These are phyloP conservation scores for Cladosporium sphaerospermum DNA, from an alignment of 2,329 filamentous ascomycete genomes.

Conservation along the genomic window DNA sequence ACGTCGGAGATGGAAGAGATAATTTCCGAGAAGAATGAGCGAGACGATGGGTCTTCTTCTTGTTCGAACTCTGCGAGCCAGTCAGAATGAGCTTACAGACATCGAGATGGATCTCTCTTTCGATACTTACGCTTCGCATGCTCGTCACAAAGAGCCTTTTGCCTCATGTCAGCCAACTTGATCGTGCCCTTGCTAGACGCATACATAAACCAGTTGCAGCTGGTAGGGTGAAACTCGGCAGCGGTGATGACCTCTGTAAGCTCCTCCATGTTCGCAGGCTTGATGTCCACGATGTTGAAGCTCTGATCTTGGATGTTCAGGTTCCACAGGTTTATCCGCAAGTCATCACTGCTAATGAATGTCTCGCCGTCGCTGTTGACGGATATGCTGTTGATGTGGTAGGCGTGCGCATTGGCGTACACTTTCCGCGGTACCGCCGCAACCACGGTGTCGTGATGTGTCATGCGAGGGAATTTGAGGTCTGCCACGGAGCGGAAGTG, in stretches of 20 bases:
- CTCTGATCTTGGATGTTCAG: conserved; percentile 98
- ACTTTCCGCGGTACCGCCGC: conserved; percentile 92
- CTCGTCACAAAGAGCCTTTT: conserved; percentile 91
- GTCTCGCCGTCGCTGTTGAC: conserved; percentile 99
- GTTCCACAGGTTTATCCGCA: conserved; percentile 98
- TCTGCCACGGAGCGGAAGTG: conserved; percentile 76
- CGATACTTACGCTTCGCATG: conserved; percentile 77
- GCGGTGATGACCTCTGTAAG: conserved; percentile 97
- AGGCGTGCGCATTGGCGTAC: conserved; percentile 96
- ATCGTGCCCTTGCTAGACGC: conserved; percentile 98
- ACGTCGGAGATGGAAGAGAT: conserved; percentile 99
- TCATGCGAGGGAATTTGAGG: conserved; percentile 89
- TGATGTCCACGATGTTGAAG: conserved; percentile 99
- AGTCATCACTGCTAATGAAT: conserved; percentile 96
- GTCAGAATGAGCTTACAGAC: conserved; percentile 17
- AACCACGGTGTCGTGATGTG: conserved; percentile 96
- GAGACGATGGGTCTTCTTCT: conserved; percentile 93
- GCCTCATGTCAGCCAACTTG: conserved; percentile 96
- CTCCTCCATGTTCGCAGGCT: conserved; percentile 99
- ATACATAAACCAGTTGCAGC: conserved; percentile 99
- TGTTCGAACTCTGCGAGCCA: conserved; percentile 79
- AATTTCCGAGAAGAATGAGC: conserved; percentile 99
- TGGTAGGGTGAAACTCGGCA: conserved; percentile 91
- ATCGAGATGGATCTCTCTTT: not conserved
- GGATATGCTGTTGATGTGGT: conserved; percentile 99